Evolutionary conservation across 352 stramenopile species (phyloP), one percentile per base, ranked within the genome.

Genomic region (Lagenidium giganteum): DNA sequence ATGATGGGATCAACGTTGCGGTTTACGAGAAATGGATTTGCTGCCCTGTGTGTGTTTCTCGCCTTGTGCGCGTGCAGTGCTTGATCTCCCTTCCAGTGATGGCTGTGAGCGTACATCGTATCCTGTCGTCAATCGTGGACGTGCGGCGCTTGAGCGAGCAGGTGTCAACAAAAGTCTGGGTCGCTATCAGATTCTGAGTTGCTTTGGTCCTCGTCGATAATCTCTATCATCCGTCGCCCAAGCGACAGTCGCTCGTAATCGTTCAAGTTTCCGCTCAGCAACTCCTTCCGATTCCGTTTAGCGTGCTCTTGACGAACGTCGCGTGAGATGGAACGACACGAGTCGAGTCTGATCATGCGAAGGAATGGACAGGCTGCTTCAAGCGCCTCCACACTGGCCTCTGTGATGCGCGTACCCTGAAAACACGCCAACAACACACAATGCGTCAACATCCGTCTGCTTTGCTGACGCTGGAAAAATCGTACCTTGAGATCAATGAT

Each of bases 401-500:
- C 70, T 18, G 71, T 77, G 28, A 84, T 57, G 13, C 40, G 37
- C 13, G 77, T 86, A 23, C 68, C 73, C 73, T 86, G 17, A 33
- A 21, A 13, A 25, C 1, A 22, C 14, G 20, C 8, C 25, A 32
- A 1, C 6, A 11, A 8, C 21, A n/a, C 26, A 4, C 25, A 32
- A 21, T 31, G 12, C 16, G 18, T 35, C 24, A 33, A 33, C 11
- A 33, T n/a, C 12, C 13, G 16, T 23, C 11, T 8, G 23, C 3
- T 9, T 20, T 23, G 32, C 14, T 20, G 24, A 9, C 20, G 20
- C 36, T 8, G 8, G 8, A 29, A 51, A 30, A 28, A 25, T 6
- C 49, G 3, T 25, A 88, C 73, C 55, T 85, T 89, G 25, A 85
- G 51, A 57, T 86, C 77, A 11, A 87, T 50, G 21, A 89, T 21